Percentiles rank a stretch among this genome's conserved stretches.
Conservation (phyloP, 306 rosid genomes). For the Trifolium fragiferum region DNA sequence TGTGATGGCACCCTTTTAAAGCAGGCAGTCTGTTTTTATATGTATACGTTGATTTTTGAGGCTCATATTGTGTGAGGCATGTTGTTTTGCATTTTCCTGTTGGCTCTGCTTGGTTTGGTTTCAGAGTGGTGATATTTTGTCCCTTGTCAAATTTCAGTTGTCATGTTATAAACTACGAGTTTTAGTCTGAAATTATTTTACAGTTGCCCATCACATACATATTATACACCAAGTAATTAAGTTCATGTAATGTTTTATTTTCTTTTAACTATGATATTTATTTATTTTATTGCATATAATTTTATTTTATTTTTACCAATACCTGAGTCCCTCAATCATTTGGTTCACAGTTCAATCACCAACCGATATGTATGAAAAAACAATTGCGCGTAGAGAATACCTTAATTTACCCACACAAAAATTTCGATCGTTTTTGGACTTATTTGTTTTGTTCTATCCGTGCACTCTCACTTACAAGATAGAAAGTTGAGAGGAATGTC, state of each 20-base stretch:
- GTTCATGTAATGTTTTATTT: not conserved
- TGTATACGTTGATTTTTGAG: conserved; percentile 9
- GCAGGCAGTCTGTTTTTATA: not conserved
- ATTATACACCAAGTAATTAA: not conserved
- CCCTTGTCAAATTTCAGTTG: conserved; percentile 30
- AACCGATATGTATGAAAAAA: no score
- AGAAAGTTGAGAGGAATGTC: not conserved
- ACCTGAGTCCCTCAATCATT: no score
- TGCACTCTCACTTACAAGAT: not conserved
- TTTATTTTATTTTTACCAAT: no score
- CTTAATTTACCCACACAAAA: no score
- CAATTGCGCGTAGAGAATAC: no score
- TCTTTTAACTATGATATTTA: not conserved
- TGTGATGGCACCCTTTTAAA: conserved; percentile 16
- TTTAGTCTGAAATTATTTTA: not conserved
- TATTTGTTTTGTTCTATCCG: not conserved
- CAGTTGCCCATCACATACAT: not conserved
- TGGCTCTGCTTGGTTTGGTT: conserved; percentile 24
- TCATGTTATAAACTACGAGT: conserved; percentile 2
- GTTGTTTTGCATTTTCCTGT: conserved; percentile 18
- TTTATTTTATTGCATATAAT: no score
- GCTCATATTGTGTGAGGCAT: conserved; percentile 18
- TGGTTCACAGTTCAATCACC: no score
- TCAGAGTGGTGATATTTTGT: conserved; percentile 20
- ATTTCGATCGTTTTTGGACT: not conserved